Evolutionary conservation across 2,329 filamentous ascomycete species (phyloP).

Genomic region (Alternaria metachromatica): DNA sequence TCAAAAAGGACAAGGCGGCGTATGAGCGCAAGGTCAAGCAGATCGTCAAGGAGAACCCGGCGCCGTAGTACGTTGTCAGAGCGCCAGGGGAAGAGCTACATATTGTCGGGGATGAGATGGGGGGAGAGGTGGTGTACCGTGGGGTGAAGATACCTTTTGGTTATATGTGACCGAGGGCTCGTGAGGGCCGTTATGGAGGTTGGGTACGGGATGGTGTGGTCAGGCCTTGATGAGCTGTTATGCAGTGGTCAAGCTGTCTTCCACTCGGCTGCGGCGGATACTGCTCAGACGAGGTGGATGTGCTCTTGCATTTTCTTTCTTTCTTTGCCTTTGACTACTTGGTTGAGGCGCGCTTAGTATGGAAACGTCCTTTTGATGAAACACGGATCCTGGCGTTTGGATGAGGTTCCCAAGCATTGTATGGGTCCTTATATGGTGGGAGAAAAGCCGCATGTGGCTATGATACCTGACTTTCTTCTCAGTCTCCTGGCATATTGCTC

Average conservation of each 20-base stretch:
- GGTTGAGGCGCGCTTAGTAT: neutral
- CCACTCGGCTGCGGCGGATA: neutral
- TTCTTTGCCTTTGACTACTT: neutral
- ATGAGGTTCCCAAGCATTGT: neutral
- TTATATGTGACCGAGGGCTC: neutral
- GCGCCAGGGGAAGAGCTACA: neutral
- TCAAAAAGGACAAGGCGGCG: conserved; percentile 84
- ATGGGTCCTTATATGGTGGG: neutral
- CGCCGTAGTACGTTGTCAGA: conserved; percentile 59
- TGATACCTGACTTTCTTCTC: conserved; percentile 4
- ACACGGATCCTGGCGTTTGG: conserved; percentile 8
- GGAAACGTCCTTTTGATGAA: neutral
- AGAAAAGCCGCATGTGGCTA: neutral
- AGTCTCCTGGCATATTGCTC: neutral
- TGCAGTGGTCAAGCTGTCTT: neutral
- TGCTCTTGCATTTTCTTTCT: neutral
- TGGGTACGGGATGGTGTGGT: neutral
- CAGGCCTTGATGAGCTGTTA: neutral
- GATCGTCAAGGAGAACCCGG: conserved; percentile 88
- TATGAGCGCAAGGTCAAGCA: conserved; percentile 89
- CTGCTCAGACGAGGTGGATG: neutral
- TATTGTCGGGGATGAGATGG: neutral
- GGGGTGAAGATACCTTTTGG: neutral
- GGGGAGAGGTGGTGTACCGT: neutral
- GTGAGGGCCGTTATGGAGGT: neutral